A percentile compares a stretch with the other conserved stretches of the same genome.
Conservation (phyloP, 768 basidiomycete species). For the Lactarius psammicola region DNA sequence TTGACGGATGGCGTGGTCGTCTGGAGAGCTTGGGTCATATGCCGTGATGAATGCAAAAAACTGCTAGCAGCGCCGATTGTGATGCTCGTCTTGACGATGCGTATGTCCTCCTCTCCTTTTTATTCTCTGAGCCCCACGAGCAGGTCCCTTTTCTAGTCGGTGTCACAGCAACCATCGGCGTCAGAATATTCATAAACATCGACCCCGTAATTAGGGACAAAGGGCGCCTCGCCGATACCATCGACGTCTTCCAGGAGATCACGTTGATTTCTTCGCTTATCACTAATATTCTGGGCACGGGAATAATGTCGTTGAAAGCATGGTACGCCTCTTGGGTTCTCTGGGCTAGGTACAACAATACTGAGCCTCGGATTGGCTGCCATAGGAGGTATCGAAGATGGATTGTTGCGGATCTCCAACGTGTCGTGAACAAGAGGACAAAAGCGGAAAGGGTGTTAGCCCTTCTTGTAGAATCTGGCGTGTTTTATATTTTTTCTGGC, state of each 20-base stretch:
- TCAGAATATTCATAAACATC: not conserved
- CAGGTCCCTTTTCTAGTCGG: not conserved
- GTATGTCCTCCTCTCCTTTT: not conserved
- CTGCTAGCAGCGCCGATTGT: not conserved
- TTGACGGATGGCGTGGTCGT: conserved; percentile 2
- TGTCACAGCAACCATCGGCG: not conserved
- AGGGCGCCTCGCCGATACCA: not conserved
- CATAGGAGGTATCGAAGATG: not conserved
- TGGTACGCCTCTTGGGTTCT: not conserved
- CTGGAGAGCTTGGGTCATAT: conserved; percentile 4
- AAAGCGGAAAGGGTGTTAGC: not conserved
- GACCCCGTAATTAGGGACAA: not conserved
- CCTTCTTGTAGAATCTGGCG: conserved; percentile 1
- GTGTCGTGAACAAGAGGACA: not conserved
- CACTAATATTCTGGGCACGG: conserved; percentile 1
- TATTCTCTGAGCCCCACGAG: not conserved
- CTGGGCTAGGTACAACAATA: not conserved
- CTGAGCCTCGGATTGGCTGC: not conserved
- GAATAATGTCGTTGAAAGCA: not conserved
- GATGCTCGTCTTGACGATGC: not conserved
- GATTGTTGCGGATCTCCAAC: not conserved
- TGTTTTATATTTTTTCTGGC: not conserved
- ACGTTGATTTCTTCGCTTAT: conserved; percentile 1
- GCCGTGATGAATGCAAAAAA: not conserved
- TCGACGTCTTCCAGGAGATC: not conserved